Evolutionary conservation across 2,329 filamentous ascomycete genomes (phyloP), one percentile per base, ranked within the genome.

Genomic region (Curvularia hawaiiensis): DNA sequence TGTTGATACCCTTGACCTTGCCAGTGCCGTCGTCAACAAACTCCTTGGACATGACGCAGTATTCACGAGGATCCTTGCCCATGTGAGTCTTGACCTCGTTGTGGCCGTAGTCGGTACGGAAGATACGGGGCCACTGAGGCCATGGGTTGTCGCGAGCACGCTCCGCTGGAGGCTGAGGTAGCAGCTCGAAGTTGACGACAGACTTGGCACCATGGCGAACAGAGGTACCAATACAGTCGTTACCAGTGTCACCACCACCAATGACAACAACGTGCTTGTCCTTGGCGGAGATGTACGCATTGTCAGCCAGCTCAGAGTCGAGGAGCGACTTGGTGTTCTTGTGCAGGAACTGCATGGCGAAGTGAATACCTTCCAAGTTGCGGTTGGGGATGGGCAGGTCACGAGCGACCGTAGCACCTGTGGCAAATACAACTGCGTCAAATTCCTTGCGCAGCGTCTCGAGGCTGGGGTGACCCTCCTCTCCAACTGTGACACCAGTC

Each of bases 51-150:
- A 97, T 97, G 80, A 98, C 92, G 82, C 93, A 97, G 84, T 90
- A 98, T 81, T 97, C 94, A 69, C 94, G 92, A 57, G 94, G 94
- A 72, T 97, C 94, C 76, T 93, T 93, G 79, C 94, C 94, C 82
- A 93, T 94, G 82, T 97, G 93, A 67, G 94, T 92, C 78, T 94
- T 92, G 71, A 97, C 94, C 79, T 98, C 94, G 16, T 89, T 90
- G 83, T 98, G 94, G 55, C 94, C 94, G 73, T 98, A 98, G 79
- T 98, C 94, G n/a, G 97, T 91, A 69, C 94, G 92, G 85, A 97
- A 97, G 76, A 97, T 93, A 71, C 93, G 91, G 56, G 94, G 94
- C 93, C 94, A 98, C 80, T 97, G 94, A 10, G 94, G 94, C 94
- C 94, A 98, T 61, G 94, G 94, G 83, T 98, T 98, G 79, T 97